Percentiles rank a stretch among this genome's conserved stretches.
phyloP scores from a whole-genome alignment of 1,284 basidiomycete genomes.

The Tausonia pullulans region DNA sequence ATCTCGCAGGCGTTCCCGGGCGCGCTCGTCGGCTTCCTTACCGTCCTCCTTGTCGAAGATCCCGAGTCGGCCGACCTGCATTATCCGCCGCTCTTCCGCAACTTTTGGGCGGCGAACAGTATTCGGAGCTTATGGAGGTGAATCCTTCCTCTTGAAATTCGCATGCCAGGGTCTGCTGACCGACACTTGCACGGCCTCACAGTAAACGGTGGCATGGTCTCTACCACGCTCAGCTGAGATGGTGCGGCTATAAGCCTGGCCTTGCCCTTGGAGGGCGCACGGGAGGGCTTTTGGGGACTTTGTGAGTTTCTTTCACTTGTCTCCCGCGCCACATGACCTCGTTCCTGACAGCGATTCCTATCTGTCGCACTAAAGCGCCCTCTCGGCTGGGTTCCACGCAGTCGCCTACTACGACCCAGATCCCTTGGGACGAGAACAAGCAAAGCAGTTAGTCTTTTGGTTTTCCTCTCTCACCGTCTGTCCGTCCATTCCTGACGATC shows the following conservation, averaged over 20 bases:
- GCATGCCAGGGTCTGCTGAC: too few relatives aligned
- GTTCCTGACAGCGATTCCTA: not conserved
- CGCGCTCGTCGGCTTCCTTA: not conserved
- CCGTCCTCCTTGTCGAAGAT: not conserved
- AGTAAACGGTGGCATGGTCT: not conserved
- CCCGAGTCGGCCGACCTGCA: not conserved
- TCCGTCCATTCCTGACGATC: not conserved
- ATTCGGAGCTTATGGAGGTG: not conserved
- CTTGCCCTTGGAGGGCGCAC: not conserved
- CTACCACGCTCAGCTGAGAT: not conserved
- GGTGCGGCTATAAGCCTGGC: not conserved
- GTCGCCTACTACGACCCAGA: slow-evolving; percentile 1
- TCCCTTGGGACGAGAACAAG: not conserved
- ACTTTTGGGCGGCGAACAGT: not conserved
- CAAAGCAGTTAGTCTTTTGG: not conserved
- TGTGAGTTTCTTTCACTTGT: not conserved
- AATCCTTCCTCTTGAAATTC: not conserved
- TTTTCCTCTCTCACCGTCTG: not conserved
- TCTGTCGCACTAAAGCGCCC: not conserved
- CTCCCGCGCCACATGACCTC: not conserved
- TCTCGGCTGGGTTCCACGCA: not conserved
- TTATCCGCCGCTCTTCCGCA: not conserved
- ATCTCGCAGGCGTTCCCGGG: not conserved
- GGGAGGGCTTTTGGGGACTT: not conserved
- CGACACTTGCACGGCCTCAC: not conserved